phyloP scores from a whole-genome alignment of 2,329 filamentous ascomycete species.

The Lasiodiplodia sp. region DNA sequence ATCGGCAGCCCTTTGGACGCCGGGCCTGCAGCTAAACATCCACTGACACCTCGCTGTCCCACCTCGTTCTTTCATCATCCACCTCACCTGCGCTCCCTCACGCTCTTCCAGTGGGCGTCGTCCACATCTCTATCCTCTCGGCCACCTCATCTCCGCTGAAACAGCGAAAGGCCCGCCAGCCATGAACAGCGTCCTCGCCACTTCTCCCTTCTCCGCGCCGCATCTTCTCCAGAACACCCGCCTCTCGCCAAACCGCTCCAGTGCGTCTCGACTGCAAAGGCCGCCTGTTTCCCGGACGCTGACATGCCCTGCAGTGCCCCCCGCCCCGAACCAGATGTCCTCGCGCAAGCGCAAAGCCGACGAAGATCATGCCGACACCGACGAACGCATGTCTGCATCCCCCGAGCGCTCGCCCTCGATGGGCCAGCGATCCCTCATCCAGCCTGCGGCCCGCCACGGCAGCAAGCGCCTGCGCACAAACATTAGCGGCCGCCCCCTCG shows the following conservation, averaged over 20 bases:
- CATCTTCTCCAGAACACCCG: constrained; percentile 68
- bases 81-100: constrained; percentile 16
- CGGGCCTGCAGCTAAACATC: constrained; percentile 27
- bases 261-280: constrained; percentile 51
- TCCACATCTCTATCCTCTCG: constrained; percentile 14
- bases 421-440: constrained; percentile 69
- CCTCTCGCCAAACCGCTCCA: constrained; percentile 66
- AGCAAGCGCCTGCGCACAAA: constrained; percentile 74
- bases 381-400: constrained; percentile 91
- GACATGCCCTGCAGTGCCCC: constrained; percentile 44
- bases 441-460: constrained; percentile 54
- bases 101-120: constrained; percentile 12
- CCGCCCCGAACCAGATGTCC: constrained; percentile 53
- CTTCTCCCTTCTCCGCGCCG: constrained; percentile 65
- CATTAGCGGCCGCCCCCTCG: constrained; percentile 69
- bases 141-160: constrained; percentile 16
- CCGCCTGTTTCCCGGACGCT: constrained; percentile 29
- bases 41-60: constrained; percentile 27
- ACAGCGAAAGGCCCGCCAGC: constrained; percentile 31
- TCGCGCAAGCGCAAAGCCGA: constrained; percentile 88
- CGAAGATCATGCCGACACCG: constrained; percentile 65
- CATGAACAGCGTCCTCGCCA: constrained; percentile 69
- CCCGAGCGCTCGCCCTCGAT: constrained; percentile 82
- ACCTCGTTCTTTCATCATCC: constrained; percentile 30
- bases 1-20: constrained; percentile 24